phyloP scores from a whole-genome alignment of 1,139 yeast species.

The Debaryomyces subglobosus region DNA sequence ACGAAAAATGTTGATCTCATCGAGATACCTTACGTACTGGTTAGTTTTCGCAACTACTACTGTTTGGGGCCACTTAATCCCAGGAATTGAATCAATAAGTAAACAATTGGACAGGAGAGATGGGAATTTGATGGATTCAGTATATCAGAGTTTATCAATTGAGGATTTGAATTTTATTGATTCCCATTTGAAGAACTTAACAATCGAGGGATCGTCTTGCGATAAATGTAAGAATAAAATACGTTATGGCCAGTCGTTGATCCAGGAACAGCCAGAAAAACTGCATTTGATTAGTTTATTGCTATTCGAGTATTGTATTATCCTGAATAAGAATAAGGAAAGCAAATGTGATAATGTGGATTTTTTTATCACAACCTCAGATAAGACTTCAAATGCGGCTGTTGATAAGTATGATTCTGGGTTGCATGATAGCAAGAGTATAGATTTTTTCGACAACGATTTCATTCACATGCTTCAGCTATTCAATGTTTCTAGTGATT shows the following conservation, averaged over 20 bases:
- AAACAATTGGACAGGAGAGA: constrained; percentile 14
- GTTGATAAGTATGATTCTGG: constrained; percentile 27
- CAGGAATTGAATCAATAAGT: background rate
- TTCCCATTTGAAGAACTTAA: constrained; percentile 26
- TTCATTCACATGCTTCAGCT: constrained; percentile 39
- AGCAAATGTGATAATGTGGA: constrained; percentile 38
- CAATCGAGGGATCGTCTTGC: constrained; percentile 22
- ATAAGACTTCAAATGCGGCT: constrained; percentile 23
- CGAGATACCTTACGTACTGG: background rate
- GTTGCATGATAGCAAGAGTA: constrained; percentile 22
- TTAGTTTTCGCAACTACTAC: background rate
- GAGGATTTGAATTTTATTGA: constrained; percentile 37
- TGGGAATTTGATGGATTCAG: constrained; percentile 22
- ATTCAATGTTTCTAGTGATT: constrained; percentile 40
- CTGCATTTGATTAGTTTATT: constrained; percentile 40
- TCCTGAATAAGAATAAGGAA: constrained; percentile 32
- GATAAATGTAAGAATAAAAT: constrained; percentile 41
- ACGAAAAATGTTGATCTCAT: background rate
- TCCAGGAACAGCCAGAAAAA: constrained; percentile 35
- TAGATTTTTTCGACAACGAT: constrained; percentile 44
- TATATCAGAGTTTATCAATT: constrained; percentile 27
- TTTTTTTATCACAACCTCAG: constrained; percentile 40
- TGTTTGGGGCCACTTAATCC: background rate
- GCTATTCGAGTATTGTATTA: constrained; percentile 40
- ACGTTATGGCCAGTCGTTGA: constrained; percentile 31